Evolutionary conservation across 2,329 filamentous ascomycete species (phyloP), one percentile per base, ranked within the genome.

Genomic region (Hymenoscyphus scutula): DNA sequence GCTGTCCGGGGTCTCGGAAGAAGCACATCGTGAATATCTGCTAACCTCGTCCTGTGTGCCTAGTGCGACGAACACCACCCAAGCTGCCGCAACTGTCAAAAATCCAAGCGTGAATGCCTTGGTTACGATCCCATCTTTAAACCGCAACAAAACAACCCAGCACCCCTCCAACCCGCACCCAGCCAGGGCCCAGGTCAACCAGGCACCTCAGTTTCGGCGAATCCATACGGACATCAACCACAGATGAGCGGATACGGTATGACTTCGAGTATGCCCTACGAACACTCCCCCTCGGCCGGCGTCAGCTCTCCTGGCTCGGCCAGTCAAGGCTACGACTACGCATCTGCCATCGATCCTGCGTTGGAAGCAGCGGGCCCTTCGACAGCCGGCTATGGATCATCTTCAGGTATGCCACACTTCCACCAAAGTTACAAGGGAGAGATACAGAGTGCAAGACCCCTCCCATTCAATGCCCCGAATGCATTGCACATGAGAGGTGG

Each of bases 31-130:
- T 23, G 54, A 15, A 23, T 30, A 51, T 11, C 23, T 62, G 58
- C 66, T 70, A 62, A 67, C 69, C 60, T 68, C 64, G 66, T 66
- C 6, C 15, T 17, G 41, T 64, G 32, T 34, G 32, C 70, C 69
- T 76, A 97, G 95, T 99, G 95, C 79, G 95, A 98, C 84, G 95
- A 99, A 82, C 88, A 87, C 65, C 92, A 97, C 77, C 95, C 95
- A 25, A 88, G 89, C 64, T 99, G 95, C 81, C 88, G 92, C 78
- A 92, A 95, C 74, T 95, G 91, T 79, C 88, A 89, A 74, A 95
- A 95, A 76, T 92, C 89, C 69, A 95, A 94, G 78, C 90, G 91
- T 73, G 90, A 94, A 72, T 95, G 91, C 73, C 75, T 92, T 56
- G 91, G 91, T 61, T 95, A 95, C 84, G 91, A 95, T 73, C 90